Evolutionary conservation across 1,284 basidiomycete genomes (phyloP), one percentile per base, ranked within the genome.

Genomic region (Papiliotrema nemorosa): DNA sequence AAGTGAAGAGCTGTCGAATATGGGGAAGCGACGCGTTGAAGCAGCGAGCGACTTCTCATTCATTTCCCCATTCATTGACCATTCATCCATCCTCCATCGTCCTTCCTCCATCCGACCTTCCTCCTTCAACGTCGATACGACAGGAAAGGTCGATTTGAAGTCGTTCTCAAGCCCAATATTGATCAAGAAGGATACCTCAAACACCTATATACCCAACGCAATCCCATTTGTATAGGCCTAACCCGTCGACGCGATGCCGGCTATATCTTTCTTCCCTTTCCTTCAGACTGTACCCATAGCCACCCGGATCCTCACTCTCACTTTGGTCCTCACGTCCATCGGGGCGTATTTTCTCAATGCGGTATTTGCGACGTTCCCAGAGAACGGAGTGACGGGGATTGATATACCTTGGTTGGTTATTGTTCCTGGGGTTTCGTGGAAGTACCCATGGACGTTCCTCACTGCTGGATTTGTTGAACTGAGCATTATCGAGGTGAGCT

Each of bases 401-500:
- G 62, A 64, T 5, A 61, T 75, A 22, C 85, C 88, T 16, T 97
- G 88, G 78, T 79, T 97, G 60, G 85, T 88, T 13, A 77, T 97
- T 48, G 79, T 91, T 10, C 92, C 94, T 1, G 91, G 89, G 25
- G 81, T 80, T 29, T 87, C 87, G 64, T 71, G 90, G 41, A 90
- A 87, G 76, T 87, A 86, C 62, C 94, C 94, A 25, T 98, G 92
- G 93, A 92, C 90, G 2, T 81, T 98, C 53, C 73, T 93, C 24
- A 92, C 88, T 0, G 84, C 90, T 1, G 85, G 83, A 10, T 83
- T 94, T 55, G 87, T 96, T 41, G 94, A 98, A 76, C 82, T 84
- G 43, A 86, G 81, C 52, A 63, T 92, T 51, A 74, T 90, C 58
- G 91, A 94, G 82, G 92, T 89, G 53, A 64, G 85, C 78, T n/a